Conservation (phyloP, 2,329 filamentous ascomycete species). For the Aspergillus awamori region DNA sequence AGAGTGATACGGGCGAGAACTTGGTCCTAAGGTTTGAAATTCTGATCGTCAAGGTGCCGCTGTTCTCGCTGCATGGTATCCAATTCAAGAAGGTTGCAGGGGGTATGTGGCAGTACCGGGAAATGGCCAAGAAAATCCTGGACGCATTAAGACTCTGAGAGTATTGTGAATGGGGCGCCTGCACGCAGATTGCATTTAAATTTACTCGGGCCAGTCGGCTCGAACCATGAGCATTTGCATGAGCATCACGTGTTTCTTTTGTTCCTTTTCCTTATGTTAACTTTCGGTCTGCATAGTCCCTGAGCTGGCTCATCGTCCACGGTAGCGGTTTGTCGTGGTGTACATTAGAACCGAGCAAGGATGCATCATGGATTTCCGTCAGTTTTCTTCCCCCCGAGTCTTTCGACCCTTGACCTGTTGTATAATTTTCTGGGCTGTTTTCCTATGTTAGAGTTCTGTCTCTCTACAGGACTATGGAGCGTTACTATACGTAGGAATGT, state of each 20-base stretch:
- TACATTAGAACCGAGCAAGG: constrained; percentile 31
- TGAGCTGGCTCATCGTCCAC: constrained; percentile 26
- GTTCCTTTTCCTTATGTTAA: constrained; percentile 22
- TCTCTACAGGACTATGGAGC: background rate
- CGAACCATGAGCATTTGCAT: constrained; percentile 32
- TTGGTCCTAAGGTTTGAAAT: constrained; percentile 92
- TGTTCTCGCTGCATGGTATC: constrained; percentile 89
- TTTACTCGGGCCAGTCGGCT: constrained; percentile 18
- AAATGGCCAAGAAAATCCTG: constrained; percentile 94
- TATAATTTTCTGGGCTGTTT: constrained; percentile 18
- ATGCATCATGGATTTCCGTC: constrained; percentile 19
- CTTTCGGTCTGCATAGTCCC: constrained; percentile 24
- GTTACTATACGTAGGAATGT: constrained; percentile 1
- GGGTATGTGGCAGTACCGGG: constrained; percentile 98
- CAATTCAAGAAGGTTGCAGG: constrained; percentile 97
- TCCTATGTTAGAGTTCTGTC: constrained; percentile 3
- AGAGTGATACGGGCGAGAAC: constrained; percentile 82
- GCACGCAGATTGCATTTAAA: constrained; percentile 19
- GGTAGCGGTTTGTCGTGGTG: constrained; percentile 30
- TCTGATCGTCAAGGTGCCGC: constrained; percentile 93
- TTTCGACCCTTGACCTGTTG: constrained; percentile 16
- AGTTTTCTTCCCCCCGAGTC: constrained; percentile 4
- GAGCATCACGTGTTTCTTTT: constrained; percentile 28
- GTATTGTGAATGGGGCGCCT: constrained; percentile 5
- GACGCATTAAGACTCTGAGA: constrained; percentile 76